Base-by-base conservation (phyloP, 148 eudicot species). In the Cornus florida region DNA sequence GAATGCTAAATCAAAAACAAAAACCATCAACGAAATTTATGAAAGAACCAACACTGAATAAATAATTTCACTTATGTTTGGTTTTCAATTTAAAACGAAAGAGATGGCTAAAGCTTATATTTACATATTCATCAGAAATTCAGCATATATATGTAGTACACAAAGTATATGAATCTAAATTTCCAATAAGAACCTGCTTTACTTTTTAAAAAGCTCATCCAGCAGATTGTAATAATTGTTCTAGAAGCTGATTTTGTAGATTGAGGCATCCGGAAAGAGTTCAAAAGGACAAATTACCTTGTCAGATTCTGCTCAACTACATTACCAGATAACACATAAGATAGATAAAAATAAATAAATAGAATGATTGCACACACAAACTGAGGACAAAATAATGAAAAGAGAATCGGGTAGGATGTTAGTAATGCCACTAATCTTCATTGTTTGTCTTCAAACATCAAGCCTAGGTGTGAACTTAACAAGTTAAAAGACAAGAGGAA, bases 261-360 rank as follows among this genome's bases (percentile, higher is more conserved):
- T 62, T 75, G 53, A 75, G n/a, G 70, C 23, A 41, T 43, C 71
- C 77, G 53, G 8, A 23, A 46, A 75, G 38, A 4, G 16, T 66
- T 75, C 71, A 41, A 75, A 64, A 43, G 10, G 78, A 75, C 59
- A 39, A 41, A 46, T 23, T 73, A 43, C 35, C 32, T 6, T 22
- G 69, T 62, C 69, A 64, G 13, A 20, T 22, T 39, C 39, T 76
- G 59, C 78, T 24, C 0, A 66, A 17, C 10, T 24, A 65, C 16
- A 66, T 8, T 75, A 24, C 33, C 69, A 60, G 32, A 39, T 64
- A n/a, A n/a, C 59, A 39, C 14, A 62, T 8, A 75, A 14, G 13
- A 60, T n/a, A 41, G 12, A 17, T 46, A 39, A 14, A 9, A 14
- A 20, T 23, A 43, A 1, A 22, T 13, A 75, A 43, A 60, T 39